Evolutionary conservation across 306 rosid genomes (phyloP).

Genomic region (Cyclanthera cordifolia): DNA sequence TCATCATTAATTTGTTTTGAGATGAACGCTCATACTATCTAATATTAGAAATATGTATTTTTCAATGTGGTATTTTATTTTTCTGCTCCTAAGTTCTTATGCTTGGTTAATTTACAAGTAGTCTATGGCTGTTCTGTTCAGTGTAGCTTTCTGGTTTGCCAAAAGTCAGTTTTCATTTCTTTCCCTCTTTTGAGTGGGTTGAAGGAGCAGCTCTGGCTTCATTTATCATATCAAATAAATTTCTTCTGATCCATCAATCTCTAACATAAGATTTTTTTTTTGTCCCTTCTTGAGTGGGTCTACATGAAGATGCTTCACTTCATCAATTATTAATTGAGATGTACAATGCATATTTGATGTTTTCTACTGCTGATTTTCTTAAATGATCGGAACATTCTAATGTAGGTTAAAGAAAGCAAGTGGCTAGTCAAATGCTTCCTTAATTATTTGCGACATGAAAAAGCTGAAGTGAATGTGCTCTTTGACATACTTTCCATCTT

Average conservation of each 20-base stretch:
- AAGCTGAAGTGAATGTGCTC: constrained; percentile 93
- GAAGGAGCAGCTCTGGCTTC: not conserved
- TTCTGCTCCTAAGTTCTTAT: not conserved
- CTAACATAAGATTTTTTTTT: not conserved
- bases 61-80: not conserved
- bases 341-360: not conserved
- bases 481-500: constrained; percentile 93
- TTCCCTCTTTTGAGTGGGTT: not conserved
- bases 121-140: not conserved
- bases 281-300: not conserved
- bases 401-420: constrained; percentile 97
- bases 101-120: not conserved
- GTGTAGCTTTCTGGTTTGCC: not conserved
- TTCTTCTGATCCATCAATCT: not conserved
- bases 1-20: no score
- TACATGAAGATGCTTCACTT: not conserved
- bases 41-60: no score
- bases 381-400: constrained; percentile 13
- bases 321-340: not conserved
- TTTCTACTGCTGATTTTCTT: constrained; percentile 3
- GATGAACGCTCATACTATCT: no score
- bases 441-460: constrained; percentile 85
- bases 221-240: not conserved
- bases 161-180: not conserved
- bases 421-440: constrained; percentile 98